Conservation (phyloP, 768 basidiomycete genomes). For the Pleurotus giganteus region DNA sequence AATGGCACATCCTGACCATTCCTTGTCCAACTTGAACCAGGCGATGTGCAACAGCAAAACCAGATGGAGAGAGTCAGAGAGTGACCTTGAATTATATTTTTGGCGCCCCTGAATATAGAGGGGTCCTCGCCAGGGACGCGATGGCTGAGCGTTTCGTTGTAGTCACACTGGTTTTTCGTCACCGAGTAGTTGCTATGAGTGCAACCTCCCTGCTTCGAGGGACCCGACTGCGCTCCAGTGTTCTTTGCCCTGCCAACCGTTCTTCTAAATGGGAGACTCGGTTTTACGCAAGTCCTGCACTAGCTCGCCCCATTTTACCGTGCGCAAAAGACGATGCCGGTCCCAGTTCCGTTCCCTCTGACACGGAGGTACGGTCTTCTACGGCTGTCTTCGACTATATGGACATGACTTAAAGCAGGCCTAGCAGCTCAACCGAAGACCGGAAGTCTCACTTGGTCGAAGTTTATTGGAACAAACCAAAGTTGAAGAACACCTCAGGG, state of each 20-base stretch:
- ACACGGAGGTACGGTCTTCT: not conserved
- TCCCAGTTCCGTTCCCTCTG: not conserved
- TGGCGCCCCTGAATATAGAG: no score
- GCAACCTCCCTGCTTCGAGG: not conserved
- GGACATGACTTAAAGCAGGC: no score
- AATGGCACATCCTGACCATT: no score
- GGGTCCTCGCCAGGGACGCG: no score
- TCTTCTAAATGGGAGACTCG: not conserved
- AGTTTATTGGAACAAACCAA: constrained; percentile 41
- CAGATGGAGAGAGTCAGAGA: no score
- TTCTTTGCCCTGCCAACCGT: not conserved
- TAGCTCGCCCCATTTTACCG: not conserved
- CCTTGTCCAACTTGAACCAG: no score
- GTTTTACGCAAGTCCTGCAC: not conserved
- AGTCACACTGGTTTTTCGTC: no score
- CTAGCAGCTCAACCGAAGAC: no score
- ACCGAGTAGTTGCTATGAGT: not conserved
- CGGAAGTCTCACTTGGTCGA: constrained; percentile 7
- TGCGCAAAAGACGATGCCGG: not conserved
- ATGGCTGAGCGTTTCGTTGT: no score
- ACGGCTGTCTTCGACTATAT: not conserved
- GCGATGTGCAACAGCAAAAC: no score
- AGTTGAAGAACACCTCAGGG: constrained; percentile 56
- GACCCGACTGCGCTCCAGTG: not conserved
- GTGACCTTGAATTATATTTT: no score